These are phyloP conservation scores for Neurospora sp. DNA, from an alignment of 495 filamentous ascomycete genomes.

Conservation along the genomic window DNA sequence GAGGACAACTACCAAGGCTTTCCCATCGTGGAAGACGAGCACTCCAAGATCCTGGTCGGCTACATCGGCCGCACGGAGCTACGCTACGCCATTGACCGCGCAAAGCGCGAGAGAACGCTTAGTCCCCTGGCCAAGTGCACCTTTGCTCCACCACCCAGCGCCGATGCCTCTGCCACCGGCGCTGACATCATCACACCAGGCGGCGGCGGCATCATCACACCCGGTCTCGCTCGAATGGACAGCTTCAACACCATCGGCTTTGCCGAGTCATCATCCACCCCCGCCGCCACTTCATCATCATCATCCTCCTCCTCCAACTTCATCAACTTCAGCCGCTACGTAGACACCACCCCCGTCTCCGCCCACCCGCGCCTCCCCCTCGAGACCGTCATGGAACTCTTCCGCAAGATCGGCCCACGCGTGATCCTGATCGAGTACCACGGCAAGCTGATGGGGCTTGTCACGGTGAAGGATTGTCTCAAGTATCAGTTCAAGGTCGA, in stretches of 20 bases:
- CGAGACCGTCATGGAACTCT: conserved; percentile 97
- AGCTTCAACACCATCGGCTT: neutral
- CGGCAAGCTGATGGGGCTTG: conserved; percentile 69
- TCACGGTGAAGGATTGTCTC: conserved; percentile 94
- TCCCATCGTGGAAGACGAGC: conserved; percentile 74
- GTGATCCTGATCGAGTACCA: conserved; percentile 89
- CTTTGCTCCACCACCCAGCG: conserved; percentile 53
- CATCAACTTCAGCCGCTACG: conserved; percentile 79
- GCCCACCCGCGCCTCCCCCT: conserved; percentile 87
- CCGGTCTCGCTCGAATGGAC: conserved; percentile 22
- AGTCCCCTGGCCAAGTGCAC: conserved; percentile 57
- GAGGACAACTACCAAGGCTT: conserved; percentile 91
- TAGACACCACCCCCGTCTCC: conserved; percentile 82
- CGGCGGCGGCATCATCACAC: conserved; percentile 45
- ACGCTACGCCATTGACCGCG: conserved; percentile 81
- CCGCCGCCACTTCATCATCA: conserved; percentile 41
- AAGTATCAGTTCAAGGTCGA: conserved; percentile 98
- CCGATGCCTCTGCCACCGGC: conserved; percentile 14
- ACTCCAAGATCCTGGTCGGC: conserved; percentile 64
- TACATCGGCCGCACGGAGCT: conserved; percentile 95
- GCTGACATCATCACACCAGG: conserved; percentile 28
- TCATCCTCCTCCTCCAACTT: conserved; percentile 42
- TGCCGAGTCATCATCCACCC: conserved; percentile 8
- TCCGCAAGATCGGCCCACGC: conserved; percentile 94
- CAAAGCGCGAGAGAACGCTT: conserved; percentile 64